Evolutionary conservation across 371 early-diverging fungal species (phyloP), one percentile per base, ranked within the genome.

Genomic region (Mortierella sp.): DNA sequence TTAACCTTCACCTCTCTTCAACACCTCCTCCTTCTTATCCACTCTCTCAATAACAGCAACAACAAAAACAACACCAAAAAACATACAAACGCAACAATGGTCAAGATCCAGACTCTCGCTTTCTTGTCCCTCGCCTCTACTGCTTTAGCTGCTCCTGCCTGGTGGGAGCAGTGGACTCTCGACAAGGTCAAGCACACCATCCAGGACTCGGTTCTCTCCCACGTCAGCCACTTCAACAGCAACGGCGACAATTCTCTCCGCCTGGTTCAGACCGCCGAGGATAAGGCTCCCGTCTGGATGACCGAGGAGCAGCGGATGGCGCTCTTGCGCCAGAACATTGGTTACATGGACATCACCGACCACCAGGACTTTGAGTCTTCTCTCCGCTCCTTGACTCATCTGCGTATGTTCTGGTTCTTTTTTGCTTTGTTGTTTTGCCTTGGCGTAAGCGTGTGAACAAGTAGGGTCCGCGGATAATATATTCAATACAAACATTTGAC

Each of bases 311-410:
- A 97, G 78, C 95, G 95, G 38, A 82, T 93, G 19, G 90, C 87
- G 1, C 91, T 98, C 73, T 82, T 95, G 54, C 91, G 95, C 31
- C 88, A 90, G 9, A 92, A 92, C 31, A 90, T 93, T 73, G 87
- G 89, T 31, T 98, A 94, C 83, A 97, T 98, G 93, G 99, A 98
- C 87, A 93, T 98, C 74, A 98, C 99, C 31, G 96, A 97, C 72
- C 80, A 90, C 72, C 84, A 84, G 54, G 82, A 89, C 45, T 77
- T 83, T 9, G 80, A 80, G 65, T 13, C 28, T 38, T 47, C 24
- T 26, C 7, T 19, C 80, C 45, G 50, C 78, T 60, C 76, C 60
- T 16, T 60, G 60, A 60, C 31, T 14, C 28, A 31, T 11, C 26
- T 60, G 60, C 31, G 60, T 60, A 60, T 31, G 60, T 60, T 28